A percentile compares a stretch with the other conserved stretches of the same genome.
These are phyloP conservation scores for Zygotorulaspora florentina DNA, from an alignment of 805 yeast genomes.

Conservation along the genomic window DNA sequence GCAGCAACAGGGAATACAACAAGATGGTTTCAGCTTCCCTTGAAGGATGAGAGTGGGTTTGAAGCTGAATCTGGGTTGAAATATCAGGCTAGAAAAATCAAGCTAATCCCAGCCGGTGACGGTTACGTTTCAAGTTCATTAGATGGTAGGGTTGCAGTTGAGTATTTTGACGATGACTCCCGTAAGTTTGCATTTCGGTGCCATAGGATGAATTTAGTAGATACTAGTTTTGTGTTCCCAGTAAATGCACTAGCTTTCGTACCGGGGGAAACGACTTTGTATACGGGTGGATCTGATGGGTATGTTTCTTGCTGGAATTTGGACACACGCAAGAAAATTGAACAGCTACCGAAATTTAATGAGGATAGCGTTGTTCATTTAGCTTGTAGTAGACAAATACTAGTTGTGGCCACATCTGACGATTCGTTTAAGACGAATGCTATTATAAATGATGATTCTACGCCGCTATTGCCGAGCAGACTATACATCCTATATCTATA, in stretches of 20 bases:
- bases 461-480: constrained; percentile 24
- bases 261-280: constrained; percentile 69
- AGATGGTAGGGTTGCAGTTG: constrained; percentile 81
- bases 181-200: constrained; percentile 76
- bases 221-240: constrained; percentile 60
- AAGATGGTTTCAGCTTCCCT: constrained; percentile 23
- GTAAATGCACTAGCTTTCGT: constrained; percentile 77
- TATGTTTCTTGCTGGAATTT: constrained; percentile 88
- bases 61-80: constrained; percentile 56
- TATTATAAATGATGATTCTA: constrained; percentile 15
- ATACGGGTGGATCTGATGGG: constrained; percentile 91
- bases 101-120: constrained; percentile 46
- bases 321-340: constrained; percentile 70
- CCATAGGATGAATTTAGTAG: constrained; percentile 51
- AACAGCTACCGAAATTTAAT: constrained; percentile 56
- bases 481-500: constrained; percentile 20
- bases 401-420: constrained; percentile 48
- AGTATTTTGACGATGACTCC: constrained; percentile 48
- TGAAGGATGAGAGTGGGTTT: constrained; percentile 5
- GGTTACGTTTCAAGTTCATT: constrained; percentile 69
- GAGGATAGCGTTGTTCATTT: constrained; percentile 41
- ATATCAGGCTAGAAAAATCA: constrained; percentile 57
- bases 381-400: constrained; percentile 26
- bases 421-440: constrained; percentile 44
- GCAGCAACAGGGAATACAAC: constrained; percentile 52